These are phyloP conservation scores for Wickerhamiella azyma DNA, from an alignment of 805 yeast species.

Conservation along the genomic window DNA sequence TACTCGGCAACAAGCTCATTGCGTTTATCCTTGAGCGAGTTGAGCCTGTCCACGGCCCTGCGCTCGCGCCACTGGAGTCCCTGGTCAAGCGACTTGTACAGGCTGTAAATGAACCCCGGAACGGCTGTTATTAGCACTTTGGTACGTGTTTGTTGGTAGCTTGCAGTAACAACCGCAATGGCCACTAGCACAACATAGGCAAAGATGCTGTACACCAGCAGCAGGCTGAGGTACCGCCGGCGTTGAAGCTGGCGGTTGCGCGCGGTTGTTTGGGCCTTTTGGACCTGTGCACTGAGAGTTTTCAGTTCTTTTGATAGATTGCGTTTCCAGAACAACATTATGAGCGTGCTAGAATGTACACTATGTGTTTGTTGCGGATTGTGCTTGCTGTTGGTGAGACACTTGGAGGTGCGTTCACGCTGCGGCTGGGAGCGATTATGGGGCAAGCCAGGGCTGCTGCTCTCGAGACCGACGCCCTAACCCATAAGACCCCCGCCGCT, in stretches of 20 bases:
- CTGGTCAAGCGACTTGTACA: constrained; percentile 11
- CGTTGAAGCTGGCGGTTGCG: constrained; percentile 15
- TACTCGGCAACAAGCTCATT: constrained; percentile 47
- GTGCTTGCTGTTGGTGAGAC: background rate
- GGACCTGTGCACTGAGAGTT: constrained; percentile 21
- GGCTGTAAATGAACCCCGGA: constrained; percentile 15
- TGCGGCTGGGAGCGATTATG: too few species aligned
- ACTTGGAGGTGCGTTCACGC: background rate
- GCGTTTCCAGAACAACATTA: constrained; percentile 9
- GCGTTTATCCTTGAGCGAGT: constrained; percentile 33
- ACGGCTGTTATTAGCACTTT: background rate
- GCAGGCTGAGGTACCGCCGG: constrained; percentile 22
- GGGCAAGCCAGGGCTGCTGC: too few species aligned
- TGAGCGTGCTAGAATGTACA: too few species aligned
- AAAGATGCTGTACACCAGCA: constrained; percentile 23
- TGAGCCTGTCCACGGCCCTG: constrained; percentile 21
- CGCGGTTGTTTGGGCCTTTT: constrained; percentile 2
- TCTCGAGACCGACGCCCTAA: too few species aligned
- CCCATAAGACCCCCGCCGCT: background rate
- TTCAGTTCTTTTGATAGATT: constrained; percentile 27
- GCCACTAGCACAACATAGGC: constrained; percentile 20
- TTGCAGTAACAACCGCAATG: constrained; percentile 9
- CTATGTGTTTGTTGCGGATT: background rate
- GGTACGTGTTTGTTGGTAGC: background rate
- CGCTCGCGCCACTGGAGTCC: constrained; percentile 17